Conservation (phyloP, 768 basidiomycete species). For the Rhodotorula kratochvilovae region DNA sequence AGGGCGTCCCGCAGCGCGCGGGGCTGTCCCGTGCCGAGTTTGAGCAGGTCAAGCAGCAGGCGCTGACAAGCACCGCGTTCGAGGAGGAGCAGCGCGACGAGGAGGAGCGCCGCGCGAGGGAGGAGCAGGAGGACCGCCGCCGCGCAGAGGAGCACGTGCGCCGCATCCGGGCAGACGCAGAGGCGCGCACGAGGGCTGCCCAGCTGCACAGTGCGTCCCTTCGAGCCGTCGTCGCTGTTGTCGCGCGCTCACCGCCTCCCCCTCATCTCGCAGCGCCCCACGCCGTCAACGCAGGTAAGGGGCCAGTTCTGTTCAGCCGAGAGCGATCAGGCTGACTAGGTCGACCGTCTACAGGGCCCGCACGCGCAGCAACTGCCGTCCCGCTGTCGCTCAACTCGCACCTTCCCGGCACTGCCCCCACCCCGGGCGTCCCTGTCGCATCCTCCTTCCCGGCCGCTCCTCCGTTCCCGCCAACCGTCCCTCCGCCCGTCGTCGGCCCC, state of each 20-base stretch:
- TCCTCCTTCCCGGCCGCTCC: neutral
- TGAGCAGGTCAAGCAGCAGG: neutral
- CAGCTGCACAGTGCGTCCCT: neutral
- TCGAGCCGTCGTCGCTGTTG: neutral
- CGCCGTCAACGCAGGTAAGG: neutral
- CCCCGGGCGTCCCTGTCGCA: neutral
- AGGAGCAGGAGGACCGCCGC: neutral
- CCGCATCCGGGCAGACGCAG: neutral
- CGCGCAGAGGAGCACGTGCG: neutral
- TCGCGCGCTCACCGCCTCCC: too few species aligned
- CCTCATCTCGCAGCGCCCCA: neutral
- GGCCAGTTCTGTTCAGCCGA: neutral
- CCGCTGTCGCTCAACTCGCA: neutral
- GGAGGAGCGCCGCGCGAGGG: neutral
- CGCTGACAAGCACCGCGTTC: neutral
- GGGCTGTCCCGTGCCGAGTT: neutral
- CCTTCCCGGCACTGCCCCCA: neutral
- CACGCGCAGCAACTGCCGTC: neutral
- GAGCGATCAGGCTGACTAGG: neutral
- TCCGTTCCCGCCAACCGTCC: neutral
- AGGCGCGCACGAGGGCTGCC: neutral
- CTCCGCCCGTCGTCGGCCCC: neutral
- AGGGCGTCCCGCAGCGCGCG: slow-evolving; percentile 7
- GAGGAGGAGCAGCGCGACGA: neutral
- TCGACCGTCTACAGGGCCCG: neutral